These are phyloP conservation scores for Syzygium jambos DNA, from an alignment of 345 rosid species.

Conservation along the genomic window DNA sequence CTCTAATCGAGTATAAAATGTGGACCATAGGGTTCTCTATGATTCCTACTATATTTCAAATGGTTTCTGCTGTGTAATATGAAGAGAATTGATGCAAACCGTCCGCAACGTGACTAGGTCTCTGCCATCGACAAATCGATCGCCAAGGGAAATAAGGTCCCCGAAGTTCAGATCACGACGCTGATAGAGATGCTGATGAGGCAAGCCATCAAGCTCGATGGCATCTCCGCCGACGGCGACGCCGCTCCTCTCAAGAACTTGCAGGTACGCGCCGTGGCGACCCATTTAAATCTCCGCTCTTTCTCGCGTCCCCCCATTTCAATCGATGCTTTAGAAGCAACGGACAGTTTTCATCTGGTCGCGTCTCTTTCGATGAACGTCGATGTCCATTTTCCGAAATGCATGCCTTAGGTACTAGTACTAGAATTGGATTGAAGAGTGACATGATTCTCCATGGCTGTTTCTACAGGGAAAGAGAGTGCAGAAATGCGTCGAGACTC, in stretches of 20 bases:
- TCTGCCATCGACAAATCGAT: constrained; percentile 31
- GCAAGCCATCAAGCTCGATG: constrained; percentile 47
- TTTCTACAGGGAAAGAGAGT: constrained; percentile 31
- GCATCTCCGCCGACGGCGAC: constrained; percentile 31
- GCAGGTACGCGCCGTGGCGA: constrained; percentile 12
- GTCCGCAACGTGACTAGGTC: constrained; percentile 6
- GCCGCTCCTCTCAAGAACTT: constrained; percentile 23
- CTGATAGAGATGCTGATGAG: constrained; percentile 51
- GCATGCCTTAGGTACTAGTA: not conserved
- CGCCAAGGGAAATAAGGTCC: constrained; percentile 25
- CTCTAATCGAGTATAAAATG: not conserved
- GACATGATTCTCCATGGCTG: not conserved
- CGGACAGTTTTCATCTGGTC: not conserved
- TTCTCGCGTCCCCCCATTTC: not conserved
- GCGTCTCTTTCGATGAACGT: not conserved
- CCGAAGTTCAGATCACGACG: constrained; percentile 52
- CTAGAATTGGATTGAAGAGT: not conserved
- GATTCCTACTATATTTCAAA: not conserved
- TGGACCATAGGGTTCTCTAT: not conserved
- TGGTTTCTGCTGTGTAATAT: not conserved
- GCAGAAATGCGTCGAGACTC: constrained; percentile 40
- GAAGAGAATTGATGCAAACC: not conserved
- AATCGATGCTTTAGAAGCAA: too few species aligned
- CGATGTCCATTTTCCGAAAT: not conserved
- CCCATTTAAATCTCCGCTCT: not conserved